Percentiles rank a stretch among this genome's conserved stretches.
Evolutionary conservation across 148 eudicot species (phyloP).

Genomic region (Rhododendron ferrugineum): DNA sequence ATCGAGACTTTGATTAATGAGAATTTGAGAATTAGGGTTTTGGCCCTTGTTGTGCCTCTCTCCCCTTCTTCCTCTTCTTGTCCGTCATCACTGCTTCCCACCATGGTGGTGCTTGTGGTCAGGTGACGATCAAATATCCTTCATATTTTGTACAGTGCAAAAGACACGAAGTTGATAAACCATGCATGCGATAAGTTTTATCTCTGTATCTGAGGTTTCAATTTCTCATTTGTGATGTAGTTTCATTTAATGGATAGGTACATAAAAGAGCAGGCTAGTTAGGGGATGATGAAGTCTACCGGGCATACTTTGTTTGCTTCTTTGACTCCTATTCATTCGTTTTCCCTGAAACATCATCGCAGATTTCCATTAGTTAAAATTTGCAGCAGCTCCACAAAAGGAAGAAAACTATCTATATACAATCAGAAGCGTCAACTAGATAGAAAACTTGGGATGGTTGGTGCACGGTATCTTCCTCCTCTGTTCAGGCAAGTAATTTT

Average conservation of each 20-base stretch:
- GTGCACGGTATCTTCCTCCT: slow-evolving; percentile 63
- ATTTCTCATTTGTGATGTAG: slow-evolving; percentile 20
- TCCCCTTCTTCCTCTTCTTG: background rate
- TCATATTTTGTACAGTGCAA: background rate
- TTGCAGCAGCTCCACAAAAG: slow-evolving; percentile 16
- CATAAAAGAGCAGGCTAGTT: slow-evolving; percentile 44
- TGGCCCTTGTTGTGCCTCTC: background rate
- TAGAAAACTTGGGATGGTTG: slow-evolving; percentile 51
- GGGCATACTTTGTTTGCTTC: slow-evolving; percentile 68
- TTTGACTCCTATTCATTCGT: slow-evolving; percentile 50
- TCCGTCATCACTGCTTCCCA: background rate
- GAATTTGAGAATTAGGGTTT: too few species aligned
- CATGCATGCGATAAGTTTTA: background rate
- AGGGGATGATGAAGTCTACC: slow-evolving; percentile 65
- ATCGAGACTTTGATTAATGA: too few species aligned
- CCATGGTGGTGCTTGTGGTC: background rate
- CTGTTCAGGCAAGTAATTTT: slow-evolving; percentile 60
- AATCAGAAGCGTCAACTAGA: slow-evolving; percentile 24
- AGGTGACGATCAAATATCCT: background rate
- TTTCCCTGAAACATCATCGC: slow-evolving; percentile 39
- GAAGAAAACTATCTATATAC: slow-evolving; percentile 36
- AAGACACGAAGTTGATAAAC: background rate
- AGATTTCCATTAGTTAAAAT: slow-evolving; percentile 27
- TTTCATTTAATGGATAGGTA: slow-evolving; percentile 47
- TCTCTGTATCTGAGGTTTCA: background rate